Evolutionary conservation across 805 yeast genomes (phyloP).

Genomic region (Saccharomycopsis javanensis): DNA sequence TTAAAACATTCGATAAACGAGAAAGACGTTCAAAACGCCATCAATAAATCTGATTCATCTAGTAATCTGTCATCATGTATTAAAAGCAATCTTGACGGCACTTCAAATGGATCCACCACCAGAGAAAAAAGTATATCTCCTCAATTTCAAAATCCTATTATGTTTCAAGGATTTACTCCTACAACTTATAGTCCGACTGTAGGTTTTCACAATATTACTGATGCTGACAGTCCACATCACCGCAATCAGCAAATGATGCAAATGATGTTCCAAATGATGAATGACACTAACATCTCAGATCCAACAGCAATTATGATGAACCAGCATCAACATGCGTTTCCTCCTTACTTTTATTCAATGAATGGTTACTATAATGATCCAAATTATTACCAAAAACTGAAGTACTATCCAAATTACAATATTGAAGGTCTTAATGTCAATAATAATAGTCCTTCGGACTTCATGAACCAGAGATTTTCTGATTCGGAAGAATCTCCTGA

Average conservation of each 20-base stretch:
- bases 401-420: background rate
- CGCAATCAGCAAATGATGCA: background rate
- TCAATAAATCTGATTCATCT: background rate
- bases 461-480: background rate
- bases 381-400: background rate
- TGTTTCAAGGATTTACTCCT: background rate
- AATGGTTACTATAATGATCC: background rate
- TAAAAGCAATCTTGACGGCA: too few species aligned
- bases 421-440: background rate
- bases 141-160: background rate
- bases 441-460: background rate
- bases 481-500: slow-evolving; percentile 24
- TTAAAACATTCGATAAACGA: too few species aligned
- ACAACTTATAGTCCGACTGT: background rate
- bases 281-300: background rate
- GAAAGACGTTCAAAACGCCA: too few species aligned
- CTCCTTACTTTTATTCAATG: background rate
- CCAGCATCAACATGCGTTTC: background rate
- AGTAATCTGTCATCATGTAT: background rate
- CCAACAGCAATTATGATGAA: background rate
- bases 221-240: background rate
- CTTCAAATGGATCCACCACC: background rate
- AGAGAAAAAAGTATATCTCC: background rate
- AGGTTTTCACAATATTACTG: background rate
- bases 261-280: background rate